Percentiles rank a stretch among this genome's conserved stretches.
These are phyloP conservation scores for Aurinia saxatilis DNA, from an alignment of 345 rosid genomes.

Conservation along the genomic window DNA sequence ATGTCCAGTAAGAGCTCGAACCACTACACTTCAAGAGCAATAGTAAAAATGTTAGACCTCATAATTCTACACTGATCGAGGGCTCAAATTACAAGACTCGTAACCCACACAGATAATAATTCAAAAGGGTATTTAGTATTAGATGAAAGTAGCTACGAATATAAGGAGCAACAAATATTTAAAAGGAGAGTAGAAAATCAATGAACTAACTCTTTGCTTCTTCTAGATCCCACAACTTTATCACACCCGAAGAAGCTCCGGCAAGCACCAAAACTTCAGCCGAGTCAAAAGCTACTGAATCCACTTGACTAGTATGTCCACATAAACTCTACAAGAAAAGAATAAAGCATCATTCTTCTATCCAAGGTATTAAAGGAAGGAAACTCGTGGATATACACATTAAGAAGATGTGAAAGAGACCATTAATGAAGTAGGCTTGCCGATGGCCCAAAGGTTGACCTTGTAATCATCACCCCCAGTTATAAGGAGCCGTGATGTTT, in stretches of 20 bases:
- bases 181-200: conserved; percentile 17
- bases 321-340: conserved; percentile 26
- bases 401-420: conserved; percentile 38
- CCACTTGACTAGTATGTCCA: conserved; percentile 33
- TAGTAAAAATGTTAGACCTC: conserved; percentile 35
- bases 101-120: neutral
- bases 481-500: conserved; percentile 60
- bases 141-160: neutral
- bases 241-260: conserved; percentile 35
- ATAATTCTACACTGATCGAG: neutral
- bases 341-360: neutral
- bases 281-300: conserved; percentile 33
- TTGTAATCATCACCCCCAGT: conserved; percentile 92
- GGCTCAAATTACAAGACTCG: neutral
- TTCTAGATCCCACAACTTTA: conserved; percentile 33
- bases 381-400: too few relatives aligned
- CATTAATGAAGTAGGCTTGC: conserved; percentile 81
- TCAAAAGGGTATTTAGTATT: neutral
- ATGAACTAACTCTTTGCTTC: conserved; percentile 35
- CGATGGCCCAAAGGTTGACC: conserved; percentile 92
- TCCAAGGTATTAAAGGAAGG: neutral
- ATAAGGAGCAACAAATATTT: neutral
- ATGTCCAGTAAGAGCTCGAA: conserved; percentile 95
- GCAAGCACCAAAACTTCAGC: conserved; percentile 34
- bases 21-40: conserved; percentile 97